A percentile compares a stretch with the other conserved stretches of the same genome.
Evolutionary conservation across 805 yeast species (phyloP).

Genomic region (Lachancea nothofagi): DNA sequence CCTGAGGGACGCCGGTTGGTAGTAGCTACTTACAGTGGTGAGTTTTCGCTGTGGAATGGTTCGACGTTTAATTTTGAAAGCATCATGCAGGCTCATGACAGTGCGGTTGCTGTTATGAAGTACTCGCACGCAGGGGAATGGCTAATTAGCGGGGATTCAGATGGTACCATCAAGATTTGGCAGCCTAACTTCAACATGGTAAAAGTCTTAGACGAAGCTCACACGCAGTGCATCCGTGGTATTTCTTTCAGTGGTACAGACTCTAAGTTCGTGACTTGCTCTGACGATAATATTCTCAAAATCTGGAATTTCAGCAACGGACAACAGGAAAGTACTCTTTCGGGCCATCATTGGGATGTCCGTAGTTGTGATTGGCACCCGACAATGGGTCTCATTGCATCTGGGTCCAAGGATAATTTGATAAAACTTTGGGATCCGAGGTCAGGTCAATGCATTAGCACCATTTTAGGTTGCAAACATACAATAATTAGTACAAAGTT

Average conservation of each 20-base stretch:
- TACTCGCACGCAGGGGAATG: constrained; percentile 92
- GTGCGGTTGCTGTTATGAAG: constrained; percentile 70
- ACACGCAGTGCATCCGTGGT: constrained; percentile 74
- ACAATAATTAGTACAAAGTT: constrained; percentile 83
- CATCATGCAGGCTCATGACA: constrained; percentile 97
- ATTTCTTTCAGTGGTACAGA: constrained; percentile 88
- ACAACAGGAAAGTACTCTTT: constrained; percentile 67
- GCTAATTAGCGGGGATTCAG: constrained; percentile 91
- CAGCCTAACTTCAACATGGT: constrained; percentile 97
- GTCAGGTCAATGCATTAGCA: constrained; percentile 62
- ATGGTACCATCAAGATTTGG: constrained; percentile 91
- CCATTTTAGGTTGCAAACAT: constrained; percentile 88
- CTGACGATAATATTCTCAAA: constrained; percentile 86
- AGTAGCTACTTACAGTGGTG: constrained; percentile 90
- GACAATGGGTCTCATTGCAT: constrained; percentile 72
- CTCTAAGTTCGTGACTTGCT: constrained; percentile 84
- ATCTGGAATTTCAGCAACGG: constrained; percentile 94
- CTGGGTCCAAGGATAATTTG: constrained; percentile 93
- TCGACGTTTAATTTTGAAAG: constrained; percentile 92
- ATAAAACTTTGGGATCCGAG: constrained; percentile 97
- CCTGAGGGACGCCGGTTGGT: constrained; percentile 90
- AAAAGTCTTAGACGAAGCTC: constrained; percentile 51
- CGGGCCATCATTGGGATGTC: constrained; percentile 99
- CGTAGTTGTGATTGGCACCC: constrained; percentile 98
- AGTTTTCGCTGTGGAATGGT: constrained; percentile 95